A percentile compares a stretch with the other conserved stretches of the same genome.
phyloP scores from a whole-genome alignment of 805 yeast species.

The Cephaloascus fragrans region DNA sequence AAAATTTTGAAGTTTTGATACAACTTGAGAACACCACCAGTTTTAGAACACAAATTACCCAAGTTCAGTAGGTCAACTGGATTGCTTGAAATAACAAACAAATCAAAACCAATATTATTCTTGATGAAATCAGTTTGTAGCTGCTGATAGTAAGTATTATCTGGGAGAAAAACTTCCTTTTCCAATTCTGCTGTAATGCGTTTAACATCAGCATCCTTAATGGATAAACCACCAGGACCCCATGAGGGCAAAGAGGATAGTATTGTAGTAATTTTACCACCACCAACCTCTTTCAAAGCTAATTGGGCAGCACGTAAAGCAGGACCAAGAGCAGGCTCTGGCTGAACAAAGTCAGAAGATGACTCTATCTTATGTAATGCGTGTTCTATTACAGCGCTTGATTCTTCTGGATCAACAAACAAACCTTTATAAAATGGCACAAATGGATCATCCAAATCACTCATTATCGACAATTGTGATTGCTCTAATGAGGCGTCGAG shows the following conservation, averaged over 20 bases:
- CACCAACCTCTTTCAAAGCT: slow-evolving; percentile 57
- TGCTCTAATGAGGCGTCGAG: slow-evolving; percentile 45
- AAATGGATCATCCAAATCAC: slow-evolving; percentile 71
- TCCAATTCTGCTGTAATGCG: slow-evolving; percentile 10
- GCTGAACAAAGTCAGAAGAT: slow-evolving; percentile 22
- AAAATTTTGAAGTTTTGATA: slow-evolving; percentile 62
- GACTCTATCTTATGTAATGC: slow-evolving; percentile 55
- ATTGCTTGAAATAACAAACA: slow-evolving; percentile 57
- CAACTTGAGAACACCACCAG: slow-evolving; percentile 62
- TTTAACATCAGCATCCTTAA: slow-evolving; percentile 13
- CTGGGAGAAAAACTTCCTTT: slow-evolving; percentile 46
- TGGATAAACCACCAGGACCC: slow-evolving; percentile 56
- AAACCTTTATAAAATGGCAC: slow-evolving; percentile 73
- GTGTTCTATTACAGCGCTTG: slow-evolving; percentile 53
- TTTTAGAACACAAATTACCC: slow-evolving; percentile 52
- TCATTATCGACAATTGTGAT: slow-evolving; percentile 48
- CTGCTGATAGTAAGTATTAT: slow-evolving; percentile 50
- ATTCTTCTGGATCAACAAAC: slow-evolving; percentile 69
- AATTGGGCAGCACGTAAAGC: slow-evolving; percentile 62
- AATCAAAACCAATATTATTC: slow-evolving; percentile 63
- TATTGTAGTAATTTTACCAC: slow-evolving; percentile 73
- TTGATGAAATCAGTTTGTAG: slow-evolving; percentile 47
- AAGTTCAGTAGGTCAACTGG: slow-evolving; percentile 67
- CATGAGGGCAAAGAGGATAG: slow-evolving; percentile 64
- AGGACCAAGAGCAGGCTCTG: slow-evolving; percentile 71